Evolutionary conservation across 306 rosid species (phyloP), one percentile per base, ranked within the genome.

Genomic region (Gastrolobium bilobum): DNA sequence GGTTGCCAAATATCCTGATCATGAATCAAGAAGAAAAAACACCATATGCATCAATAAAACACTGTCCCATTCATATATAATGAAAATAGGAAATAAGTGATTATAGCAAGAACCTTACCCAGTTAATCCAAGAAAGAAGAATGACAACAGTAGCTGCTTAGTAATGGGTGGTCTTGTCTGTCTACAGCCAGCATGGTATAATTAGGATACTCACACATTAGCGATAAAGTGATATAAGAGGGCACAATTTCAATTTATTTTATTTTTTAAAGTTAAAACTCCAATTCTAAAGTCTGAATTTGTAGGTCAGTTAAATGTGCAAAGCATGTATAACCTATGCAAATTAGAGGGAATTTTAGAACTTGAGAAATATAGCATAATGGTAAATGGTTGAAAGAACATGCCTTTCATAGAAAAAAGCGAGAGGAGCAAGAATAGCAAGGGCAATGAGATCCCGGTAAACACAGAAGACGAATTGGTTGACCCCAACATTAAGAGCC

Each of bases 1-100:
- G 99, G 84, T 91, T 94, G 82, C 97, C 97, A 75, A 91, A 92
- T 80, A 94, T 85, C 90, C 99, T 94, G 79, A 77, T 59, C 52
- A 70, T 75, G 61, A 83, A 64, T 74, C 69, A 81, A 33, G 69
- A 71, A 72, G 71, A 79, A 67, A 48, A 65, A 37, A 48, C 50
- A 46, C 15, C 69, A 53, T 31, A 74, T 34, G 74, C 31, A 80
- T 79, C 69, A 84, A 76, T 29, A 66, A 43, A 31, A 65, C n/a
- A 76, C 26, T 37, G 63, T 76, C 68, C 0, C 37, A 59, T 39
- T 38, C 44, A 34, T 72, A 71, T 44, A 68, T 53, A 65, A 75
- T 0, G 1, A 60, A 58, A 75, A 37, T 26, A 59, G 42, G 26
- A 72, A 73, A 6, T 57, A 83, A 68, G 56, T 31, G 15, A 5